phyloP scores from a whole-genome alignment of 2,329 filamentous ascomycete species.

The Blastomyces percursus region DNA sequence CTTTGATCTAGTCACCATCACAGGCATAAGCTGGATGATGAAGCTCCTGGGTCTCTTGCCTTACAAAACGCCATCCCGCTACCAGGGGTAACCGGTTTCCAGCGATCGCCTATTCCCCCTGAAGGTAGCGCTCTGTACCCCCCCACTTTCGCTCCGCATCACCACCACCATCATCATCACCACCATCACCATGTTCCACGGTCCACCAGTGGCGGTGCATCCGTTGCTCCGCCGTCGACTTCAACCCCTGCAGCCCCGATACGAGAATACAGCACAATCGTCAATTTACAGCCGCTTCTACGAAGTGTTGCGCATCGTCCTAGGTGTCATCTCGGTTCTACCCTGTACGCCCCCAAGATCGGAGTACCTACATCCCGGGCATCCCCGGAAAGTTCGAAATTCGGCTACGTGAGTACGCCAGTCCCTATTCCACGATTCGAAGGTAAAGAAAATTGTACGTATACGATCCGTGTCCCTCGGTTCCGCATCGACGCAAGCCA shows the following conservation, averaged over 20 bases:
- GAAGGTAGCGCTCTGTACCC: slow-evolving; percentile 16
- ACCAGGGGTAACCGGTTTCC: slow-evolving; percentile 6
- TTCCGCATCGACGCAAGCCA: slow-evolving; percentile 59
- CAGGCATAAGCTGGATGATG: slow-evolving; percentile 44
- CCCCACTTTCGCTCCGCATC: slow-evolving; percentile 23
- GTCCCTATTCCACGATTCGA: slow-evolving; percentile 66
- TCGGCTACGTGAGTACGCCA: slow-evolving; percentile 50
- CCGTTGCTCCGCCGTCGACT: slow-evolving; percentile 12
- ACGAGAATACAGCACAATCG: slow-evolving; percentile 51
- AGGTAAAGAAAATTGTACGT: slow-evolving; percentile 75
- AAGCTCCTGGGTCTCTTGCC: slow-evolving; percentile 22
- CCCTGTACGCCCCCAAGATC: slow-evolving; percentile 64
- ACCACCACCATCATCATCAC: slow-evolving; percentile 37
- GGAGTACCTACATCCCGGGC: slow-evolving; percentile 34
- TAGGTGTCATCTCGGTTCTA: slow-evolving; percentile 71
- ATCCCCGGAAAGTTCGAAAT: slow-evolving; percentile 40
- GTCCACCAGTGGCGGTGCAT: slow-evolving; percentile 18
- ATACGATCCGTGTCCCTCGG: slow-evolving; percentile 76
- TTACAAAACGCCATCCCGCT: background rate
- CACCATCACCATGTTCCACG: slow-evolving; percentile 32
- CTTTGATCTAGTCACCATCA: slow-evolving; percentile 37
- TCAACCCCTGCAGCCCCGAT: slow-evolving; percentile 24
- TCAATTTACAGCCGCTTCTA: slow-evolving; percentile 60
- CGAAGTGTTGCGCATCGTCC: slow-evolving; percentile 60
- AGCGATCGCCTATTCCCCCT: slow-evolving; percentile 21